Evolutionary conservation across 345 rosid species (phyloP).

Genomic region (Moricandia moricandioides): DNA sequence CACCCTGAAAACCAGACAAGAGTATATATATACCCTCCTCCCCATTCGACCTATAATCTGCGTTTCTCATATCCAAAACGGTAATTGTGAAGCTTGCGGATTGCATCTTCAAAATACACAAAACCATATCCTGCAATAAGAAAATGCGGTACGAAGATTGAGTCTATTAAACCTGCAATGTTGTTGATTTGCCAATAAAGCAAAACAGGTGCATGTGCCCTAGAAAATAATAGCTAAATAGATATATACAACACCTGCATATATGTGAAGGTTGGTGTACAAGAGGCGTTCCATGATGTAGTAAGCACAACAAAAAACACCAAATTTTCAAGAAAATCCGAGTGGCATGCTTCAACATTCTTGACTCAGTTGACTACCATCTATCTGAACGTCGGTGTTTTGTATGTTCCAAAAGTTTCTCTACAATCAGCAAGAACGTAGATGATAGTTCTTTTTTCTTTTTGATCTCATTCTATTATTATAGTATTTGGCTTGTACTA

Average conservation of each 20-base stretch:
- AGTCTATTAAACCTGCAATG: constrained; percentile 8
- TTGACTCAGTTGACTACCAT: constrained; percentile 61
- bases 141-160: constrained; percentile 35
- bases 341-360: constrained; percentile 68
- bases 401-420: constrained; percentile 44
- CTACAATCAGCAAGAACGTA: constrained; percentile 28
- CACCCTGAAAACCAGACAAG: constrained; percentile 48
- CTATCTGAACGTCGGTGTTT: constrained; percentile 41
- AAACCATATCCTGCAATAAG: constrained; percentile 81
- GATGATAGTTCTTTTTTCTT: neutral
- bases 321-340: constrained; percentile 48
- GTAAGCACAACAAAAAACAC: constrained; percentile 41
- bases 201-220: constrained; percentile 38
- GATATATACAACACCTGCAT: constrained; percentile 70
- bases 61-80: constrained; percentile 78
- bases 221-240: constrained; percentile 42
- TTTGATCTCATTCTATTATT: neutral
- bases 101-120: constrained; percentile 84
- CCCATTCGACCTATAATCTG: constrained; percentile 73
- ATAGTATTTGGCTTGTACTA: neutral
- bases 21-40: constrained; percentile 48
- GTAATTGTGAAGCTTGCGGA: constrained; percentile 57
- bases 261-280: constrained; percentile 72
- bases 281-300: constrained; percentile 61
- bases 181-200: neutral